Conservation (phyloP, 2,329 filamentous ascomycete species). For the Didymella glomerata region DNA sequence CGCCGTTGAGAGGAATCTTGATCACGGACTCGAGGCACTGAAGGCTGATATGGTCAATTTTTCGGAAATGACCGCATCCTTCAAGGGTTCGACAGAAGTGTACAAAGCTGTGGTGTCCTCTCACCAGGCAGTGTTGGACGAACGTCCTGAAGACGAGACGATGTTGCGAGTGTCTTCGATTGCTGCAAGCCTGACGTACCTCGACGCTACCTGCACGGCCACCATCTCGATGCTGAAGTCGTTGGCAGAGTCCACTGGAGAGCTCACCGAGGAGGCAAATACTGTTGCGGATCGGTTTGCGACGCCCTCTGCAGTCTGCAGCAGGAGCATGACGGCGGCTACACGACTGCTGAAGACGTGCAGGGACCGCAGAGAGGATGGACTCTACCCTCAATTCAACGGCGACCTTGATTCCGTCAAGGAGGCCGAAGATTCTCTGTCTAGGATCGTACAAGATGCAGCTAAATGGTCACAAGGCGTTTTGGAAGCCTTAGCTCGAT, state of each 20-base stretch:
- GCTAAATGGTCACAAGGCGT: conserved; percentile 17
- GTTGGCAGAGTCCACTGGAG: conserved; percentile 14
- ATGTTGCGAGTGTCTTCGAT: conserved; percentile 34
- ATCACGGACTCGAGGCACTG: conserved; percentile 85
- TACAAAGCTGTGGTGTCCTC: conserved; percentile 29
- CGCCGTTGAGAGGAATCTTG: conserved; percentile 87
- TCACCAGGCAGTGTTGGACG: conserved; percentile 26
- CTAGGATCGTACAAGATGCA: conserved; percentile 25
- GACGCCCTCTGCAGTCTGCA: conserved; percentile 25
- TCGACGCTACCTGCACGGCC: conserved; percentile 32
- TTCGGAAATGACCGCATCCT: conserved; percentile 79
- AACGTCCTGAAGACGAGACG: conserved; percentile 39
- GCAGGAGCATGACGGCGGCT: conserved; percentile 30
- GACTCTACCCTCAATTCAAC: conserved; percentile 40
- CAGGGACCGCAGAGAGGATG: conserved; percentile 33
- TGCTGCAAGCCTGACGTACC: conserved; percentile 32
- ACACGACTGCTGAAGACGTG: conserved; percentile 36
- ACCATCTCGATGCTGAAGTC: conserved; percentile 25
- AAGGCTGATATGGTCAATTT: conserved; percentile 87
- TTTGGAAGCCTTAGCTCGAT: conserved; percentile 10
- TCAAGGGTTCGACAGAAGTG: conserved; percentile 63
- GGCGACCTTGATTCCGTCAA: conserved; percentile 32
- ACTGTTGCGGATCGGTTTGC: conserved; percentile 54
- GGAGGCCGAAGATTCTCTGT: conserved; percentile 32
- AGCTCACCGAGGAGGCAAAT: conserved; percentile 13